These are phyloP conservation scores for Verticillium dahliae DNA, from an alignment of 2,329 filamentous ascomycete genomes.

Conservation along the genomic window DNA sequence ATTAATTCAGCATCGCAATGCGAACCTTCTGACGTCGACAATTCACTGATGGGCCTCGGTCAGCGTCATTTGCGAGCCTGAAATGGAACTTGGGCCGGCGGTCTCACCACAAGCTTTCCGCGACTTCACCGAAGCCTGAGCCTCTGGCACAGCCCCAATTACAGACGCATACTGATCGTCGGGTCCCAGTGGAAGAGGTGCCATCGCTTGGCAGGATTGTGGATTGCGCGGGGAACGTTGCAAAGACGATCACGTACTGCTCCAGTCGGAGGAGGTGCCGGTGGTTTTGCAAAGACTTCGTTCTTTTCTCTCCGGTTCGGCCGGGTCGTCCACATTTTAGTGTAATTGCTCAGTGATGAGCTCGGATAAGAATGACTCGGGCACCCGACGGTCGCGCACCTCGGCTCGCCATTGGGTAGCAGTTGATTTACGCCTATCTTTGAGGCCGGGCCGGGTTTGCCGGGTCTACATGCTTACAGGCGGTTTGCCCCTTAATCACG, in stretches of 20 bases:
- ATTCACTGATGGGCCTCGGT: conserved; percentile 14
- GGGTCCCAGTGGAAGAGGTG: neutral
- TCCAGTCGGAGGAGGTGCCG: neutral
- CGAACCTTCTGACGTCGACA: conserved; percentile 19
- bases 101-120: conserved; percentile 22
- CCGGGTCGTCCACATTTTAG: conserved; percentile 7
- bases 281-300: neutral
- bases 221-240: neutral
- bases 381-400: conserved; percentile 4
- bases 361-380: conserved; percentile 1
- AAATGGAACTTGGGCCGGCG: neutral
- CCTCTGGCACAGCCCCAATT: neutral
- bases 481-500: neutral
- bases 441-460: conserved; percentile 5
- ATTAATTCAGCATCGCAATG: neutral
- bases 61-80: neutral
- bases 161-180: neutral
- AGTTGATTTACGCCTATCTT: conserved; percentile 1
- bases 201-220: neutral
- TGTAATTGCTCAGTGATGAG: conserved; percentile 1
- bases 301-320: conserved; percentile 6
- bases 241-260: neutral
- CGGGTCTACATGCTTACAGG: neutral
- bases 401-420: conserved; percentile 6
- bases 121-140: conserved; percentile 14